Evolutionary conservation across 805 yeast genomes (phyloP).

Genomic region (Phaffomyces thermotolerans): DNA sequence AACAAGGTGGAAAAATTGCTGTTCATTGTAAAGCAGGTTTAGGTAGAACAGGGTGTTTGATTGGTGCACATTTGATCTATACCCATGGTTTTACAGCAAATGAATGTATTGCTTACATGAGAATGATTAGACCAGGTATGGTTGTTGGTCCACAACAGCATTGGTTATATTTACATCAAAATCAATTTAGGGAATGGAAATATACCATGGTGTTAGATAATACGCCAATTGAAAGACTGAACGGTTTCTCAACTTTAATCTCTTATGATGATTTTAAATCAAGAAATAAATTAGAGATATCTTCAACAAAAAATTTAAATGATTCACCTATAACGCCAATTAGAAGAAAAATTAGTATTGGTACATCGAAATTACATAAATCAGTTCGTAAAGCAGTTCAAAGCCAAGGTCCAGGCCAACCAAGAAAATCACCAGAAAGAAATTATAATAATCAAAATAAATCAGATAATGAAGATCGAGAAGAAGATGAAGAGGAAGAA

Average conservation of each 20-base stretch:
- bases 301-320: background rate
- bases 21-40: slow-evolving; percentile 99
- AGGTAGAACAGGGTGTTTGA: slow-evolving; percentile 95
- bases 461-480: slow-evolving; percentile 24
- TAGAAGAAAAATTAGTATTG: slow-evolving; percentile 57
- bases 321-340: slow-evolving; percentile 65
- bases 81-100: slow-evolving; percentile 96
- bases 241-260: slow-evolving; percentile 58
- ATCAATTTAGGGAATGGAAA: slow-evolving; percentile 94
- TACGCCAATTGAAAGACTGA: slow-evolving; percentile 56
- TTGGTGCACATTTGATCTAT: slow-evolving; percentile 94
- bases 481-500: slow-evolving; percentile 22
- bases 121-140: slow-evolving; percentile 98
- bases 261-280: slow-evolving; percentile 54
- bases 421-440: slow-evolving; percentile 55
- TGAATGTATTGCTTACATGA: slow-evolving; percentile 94
- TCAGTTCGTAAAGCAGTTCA: slow-evolving; percentile 79
- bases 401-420: slow-evolving; percentile 92
- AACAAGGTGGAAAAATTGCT: slow-evolving; percentile 86
- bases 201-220: slow-evolving; percentile 79
- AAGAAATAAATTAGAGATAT: slow-evolving; percentile 33
- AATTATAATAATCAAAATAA: slow-evolving; percentile 16
- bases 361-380: slow-evolving; percentile 58
- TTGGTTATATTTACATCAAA: slow-evolving; percentile 94
- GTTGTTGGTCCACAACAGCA: slow-evolving; percentile 99